Conservation (phyloP, 176 grass and related monocot genomes). For the Tillandsia leiboldiana region DNA sequence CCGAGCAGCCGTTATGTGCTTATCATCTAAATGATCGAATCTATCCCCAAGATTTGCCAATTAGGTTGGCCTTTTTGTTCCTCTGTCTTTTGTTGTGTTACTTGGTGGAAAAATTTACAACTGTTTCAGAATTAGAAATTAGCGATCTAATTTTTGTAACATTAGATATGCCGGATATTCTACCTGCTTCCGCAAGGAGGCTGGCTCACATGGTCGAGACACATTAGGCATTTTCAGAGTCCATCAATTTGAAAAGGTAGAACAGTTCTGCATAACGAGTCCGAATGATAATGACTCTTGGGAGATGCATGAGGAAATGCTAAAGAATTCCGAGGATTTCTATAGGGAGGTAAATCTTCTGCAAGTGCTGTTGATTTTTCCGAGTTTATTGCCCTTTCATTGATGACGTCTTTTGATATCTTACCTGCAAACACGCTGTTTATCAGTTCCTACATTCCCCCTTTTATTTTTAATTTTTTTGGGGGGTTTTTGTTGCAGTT, state of each 20-base stretch:
- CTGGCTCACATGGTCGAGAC: constrained; percentile 82
- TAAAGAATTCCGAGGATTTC: constrained; percentile 89
- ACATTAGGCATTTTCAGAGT: constrained; percentile 91
- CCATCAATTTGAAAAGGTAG: constrained; percentile 93
- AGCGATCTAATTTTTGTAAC: constrained; percentile 2
- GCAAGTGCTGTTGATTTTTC: neutral
- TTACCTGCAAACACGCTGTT: too few relatives aligned
- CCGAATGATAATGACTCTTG: constrained; percentile 73
- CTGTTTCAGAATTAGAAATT: constrained; percentile 1
- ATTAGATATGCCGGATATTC: constrained; percentile 89
- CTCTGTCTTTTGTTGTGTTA: neutral
- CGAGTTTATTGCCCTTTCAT: neutral
- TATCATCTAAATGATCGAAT: constrained; percentile 83
- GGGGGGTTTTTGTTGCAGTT: constrained; percentile 35
- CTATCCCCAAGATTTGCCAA: constrained; percentile 73
- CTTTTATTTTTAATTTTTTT: constrained; percentile 4
- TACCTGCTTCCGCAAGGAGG: constrained; percentile 95
- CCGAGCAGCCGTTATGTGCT: constrained; percentile 84
- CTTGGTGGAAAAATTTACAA: neutral
- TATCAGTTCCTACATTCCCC: too few relatives aligned
- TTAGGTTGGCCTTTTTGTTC: constrained; percentile 34
- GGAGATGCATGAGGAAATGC: constrained; percentile 77
- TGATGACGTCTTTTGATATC: too few relatives aligned
- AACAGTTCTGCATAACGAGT: constrained; percentile 80
- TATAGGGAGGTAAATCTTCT: constrained; percentile 38